A percentile compares a stretch with the other conserved stretches of the same genome.
Conservation (phyloP, 768 basidiomycete species). For the Russula abietina region DNA sequence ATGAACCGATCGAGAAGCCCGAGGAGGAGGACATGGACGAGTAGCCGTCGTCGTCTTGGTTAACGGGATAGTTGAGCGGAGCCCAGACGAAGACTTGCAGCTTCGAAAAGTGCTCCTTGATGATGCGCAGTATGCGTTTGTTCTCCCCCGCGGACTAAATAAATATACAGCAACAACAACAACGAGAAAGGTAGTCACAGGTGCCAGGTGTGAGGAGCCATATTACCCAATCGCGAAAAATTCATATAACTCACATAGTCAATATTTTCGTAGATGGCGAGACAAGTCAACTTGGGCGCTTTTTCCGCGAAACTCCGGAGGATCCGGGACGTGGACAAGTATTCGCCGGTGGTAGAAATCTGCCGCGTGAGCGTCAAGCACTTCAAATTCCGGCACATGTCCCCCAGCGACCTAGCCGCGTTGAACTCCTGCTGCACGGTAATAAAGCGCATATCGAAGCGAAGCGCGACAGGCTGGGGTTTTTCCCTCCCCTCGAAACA, state of each 20-base stretch:
- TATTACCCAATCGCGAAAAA: background rate
- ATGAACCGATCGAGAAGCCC: slow-evolving; percentile 20
- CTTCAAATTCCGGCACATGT: slow-evolving; percentile 8
- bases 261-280: slow-evolving; percentile 20
- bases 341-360: slow-evolving; percentile 2
- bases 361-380: slow-evolving; percentile 15
- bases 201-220: too few species aligned
- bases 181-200: too few species aligned
- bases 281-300: slow-evolving; percentile 14
- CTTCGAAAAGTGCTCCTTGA: slow-evolving; percentile 13
- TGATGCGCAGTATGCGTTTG: slow-evolving; percentile 16
- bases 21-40: slow-evolving; percentile 5
- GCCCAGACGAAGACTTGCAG: slow-evolving; percentile 23
- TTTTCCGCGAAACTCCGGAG: slow-evolving; percentile 12
- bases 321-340: slow-evolving; percentile 17
- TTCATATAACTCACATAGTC: slow-evolving; percentile 15
- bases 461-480: slow-evolving; percentile 9
- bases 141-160: slow-evolving; percentile 19
- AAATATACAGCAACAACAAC: too few species aligned
- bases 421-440: slow-evolving; percentile 11
- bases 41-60: slow-evolving; percentile 16
- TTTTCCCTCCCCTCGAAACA: slow-evolving; percentile 6
- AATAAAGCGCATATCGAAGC: slow-evolving; percentile 15
- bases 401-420: slow-evolving; percentile 1
- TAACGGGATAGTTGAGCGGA: slow-evolving; percentile 7